Evolutionary conservation across 441 rosid genomes (phyloP).

Genomic region (Pelargonium fulgidum): DNA sequence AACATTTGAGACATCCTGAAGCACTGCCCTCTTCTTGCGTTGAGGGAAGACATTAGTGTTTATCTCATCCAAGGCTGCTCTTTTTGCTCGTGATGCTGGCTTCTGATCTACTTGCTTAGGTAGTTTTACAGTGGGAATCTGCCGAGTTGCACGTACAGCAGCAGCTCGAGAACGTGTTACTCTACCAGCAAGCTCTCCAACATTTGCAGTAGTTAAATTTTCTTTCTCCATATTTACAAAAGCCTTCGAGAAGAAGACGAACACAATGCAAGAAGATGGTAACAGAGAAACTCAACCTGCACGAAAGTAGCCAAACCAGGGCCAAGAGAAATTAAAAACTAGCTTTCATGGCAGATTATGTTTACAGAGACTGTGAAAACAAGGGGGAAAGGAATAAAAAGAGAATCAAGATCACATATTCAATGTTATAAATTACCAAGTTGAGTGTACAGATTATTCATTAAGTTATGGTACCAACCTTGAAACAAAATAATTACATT

Average conservation of each 20-base stretch:
- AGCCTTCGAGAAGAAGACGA: conserved; percentile 31
- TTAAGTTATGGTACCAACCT: neutral
- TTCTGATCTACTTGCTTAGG: conserved; percentile 33
- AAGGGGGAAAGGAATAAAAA: conserved; percentile 1
- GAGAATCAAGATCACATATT: neutral
- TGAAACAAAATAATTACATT: neutral
- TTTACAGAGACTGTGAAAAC: neutral
- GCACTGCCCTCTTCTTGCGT: conserved; percentile 54
- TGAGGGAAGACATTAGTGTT: conserved; percentile 27
- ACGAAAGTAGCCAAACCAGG: conserved; percentile 27
- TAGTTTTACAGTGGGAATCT: conserved; percentile 29
- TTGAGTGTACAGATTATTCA: neutral
- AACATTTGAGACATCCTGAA: conserved; percentile 69
- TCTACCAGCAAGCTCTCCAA: conserved; percentile 38
- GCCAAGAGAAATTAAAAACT: conserved; percentile 17
- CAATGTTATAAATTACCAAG: conserved; percentile 8
- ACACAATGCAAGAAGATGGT: conserved; percentile 28
- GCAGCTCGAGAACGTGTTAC: conserved; percentile 71
- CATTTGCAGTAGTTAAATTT: conserved; percentile 30
- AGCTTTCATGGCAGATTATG: conserved; percentile 10
- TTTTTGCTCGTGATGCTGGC: conserved; percentile 34
- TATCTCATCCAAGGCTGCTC: conserved; percentile 50
- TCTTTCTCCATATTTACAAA: conserved; percentile 54
- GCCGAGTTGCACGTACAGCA: conserved; percentile 36
- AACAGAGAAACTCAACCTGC: conserved; percentile 27